phyloP scores from a whole-genome alignment of 2,329 filamentous ascomycete species.

The Bertia moriformis region DNA sequence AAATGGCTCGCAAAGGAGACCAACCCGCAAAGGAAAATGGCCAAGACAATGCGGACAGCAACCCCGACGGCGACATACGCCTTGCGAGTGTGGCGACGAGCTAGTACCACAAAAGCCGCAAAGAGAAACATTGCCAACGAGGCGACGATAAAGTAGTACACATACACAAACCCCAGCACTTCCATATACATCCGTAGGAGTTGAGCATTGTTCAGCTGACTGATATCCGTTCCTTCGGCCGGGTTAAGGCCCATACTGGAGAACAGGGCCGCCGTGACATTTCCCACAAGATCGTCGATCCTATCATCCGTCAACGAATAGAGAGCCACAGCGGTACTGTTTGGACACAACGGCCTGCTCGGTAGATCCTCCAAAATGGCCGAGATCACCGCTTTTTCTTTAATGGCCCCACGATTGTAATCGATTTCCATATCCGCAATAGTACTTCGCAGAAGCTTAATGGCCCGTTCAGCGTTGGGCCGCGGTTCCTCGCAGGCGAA shows the following conservation, averaged over 20 bases:
- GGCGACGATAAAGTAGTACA: slow-evolving; percentile 21
- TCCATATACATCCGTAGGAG: slow-evolving; percentile 19
- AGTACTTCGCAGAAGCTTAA: slow-evolving; percentile 17
- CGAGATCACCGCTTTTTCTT: slow-evolving; percentile 15
- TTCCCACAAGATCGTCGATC: slow-evolving; percentile 16
- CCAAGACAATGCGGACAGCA: background rate
- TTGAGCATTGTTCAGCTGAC: slow-evolving; percentile 12
- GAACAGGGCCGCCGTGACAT: slow-evolving; percentile 21
- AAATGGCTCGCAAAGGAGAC: background rate
- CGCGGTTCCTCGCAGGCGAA: slow-evolving; percentile 13
- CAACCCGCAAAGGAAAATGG: background rate
- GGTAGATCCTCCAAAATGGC: slow-evolving; percentile 14
- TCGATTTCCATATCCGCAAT: slow-evolving; percentile 22
- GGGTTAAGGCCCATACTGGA: slow-evolving; percentile 21
- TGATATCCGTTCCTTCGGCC: slow-evolving; percentile 10
- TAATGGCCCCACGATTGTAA: slow-evolving; percentile 14
- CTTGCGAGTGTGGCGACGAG: slow-evolving; percentile 1
- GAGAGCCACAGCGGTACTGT: slow-evolving; percentile 4
- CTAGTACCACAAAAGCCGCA: slow-evolving; percentile 14
- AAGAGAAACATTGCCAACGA: slow-evolving; percentile 18
- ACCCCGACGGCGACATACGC: background rate
- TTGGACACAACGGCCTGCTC: slow-evolving; percentile 13
- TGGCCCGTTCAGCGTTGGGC: slow-evolving; percentile 10
- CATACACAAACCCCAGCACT: slow-evolving; percentile 19
- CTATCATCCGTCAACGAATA: slow-evolving; percentile 9